These are phyloP conservation scores for Pestalotiopsis sp. DNA, from an alignment of 2,329 filamentous ascomycete species.

Conservation along the genomic window DNA sequence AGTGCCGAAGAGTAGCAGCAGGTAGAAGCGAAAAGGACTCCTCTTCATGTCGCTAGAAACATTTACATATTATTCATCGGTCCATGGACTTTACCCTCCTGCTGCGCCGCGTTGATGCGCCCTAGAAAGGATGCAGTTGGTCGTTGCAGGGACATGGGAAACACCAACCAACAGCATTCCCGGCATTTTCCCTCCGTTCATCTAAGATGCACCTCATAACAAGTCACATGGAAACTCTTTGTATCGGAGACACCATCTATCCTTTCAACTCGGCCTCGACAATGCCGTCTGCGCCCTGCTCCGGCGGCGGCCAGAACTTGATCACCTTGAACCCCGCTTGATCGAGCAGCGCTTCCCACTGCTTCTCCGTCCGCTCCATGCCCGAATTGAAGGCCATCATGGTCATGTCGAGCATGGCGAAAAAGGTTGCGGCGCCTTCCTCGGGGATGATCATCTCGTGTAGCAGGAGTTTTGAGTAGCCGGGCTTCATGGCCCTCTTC, in stretches of 20 bases:
- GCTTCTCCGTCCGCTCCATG: constrained; percentile 27
- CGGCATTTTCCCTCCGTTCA: too few species aligned
- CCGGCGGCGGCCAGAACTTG: constrained; percentile 23
- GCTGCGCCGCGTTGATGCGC: too few species aligned
- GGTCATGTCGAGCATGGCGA: constrained; percentile 29
- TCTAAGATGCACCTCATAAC: too few species aligned
- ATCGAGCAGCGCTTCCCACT: constrained; percentile 26
- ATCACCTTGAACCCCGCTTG: constrained; percentile 23
- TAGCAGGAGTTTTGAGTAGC: constrained; percentile 35
- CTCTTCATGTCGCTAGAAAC: too few species aligned
- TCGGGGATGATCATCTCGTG: constrained; percentile 36
- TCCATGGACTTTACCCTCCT: too few species aligned
- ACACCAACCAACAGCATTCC: too few species aligned
- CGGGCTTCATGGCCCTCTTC: constrained; percentile 30
- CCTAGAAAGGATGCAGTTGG: too few species aligned
- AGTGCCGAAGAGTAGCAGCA: background rate
- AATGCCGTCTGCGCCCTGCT: constrained; percentile 27
- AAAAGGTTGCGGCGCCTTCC: constrained; percentile 21
- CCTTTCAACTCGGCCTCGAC: constrained; percentile 22
- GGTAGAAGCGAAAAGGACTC: background rate
- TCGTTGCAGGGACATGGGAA: too few species aligned
- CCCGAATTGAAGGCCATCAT: constrained; percentile 33
- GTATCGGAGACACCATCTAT: background rate
- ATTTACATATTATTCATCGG: too few species aligned
- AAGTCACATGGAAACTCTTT: too few species aligned